Percentiles rank a stretch among this genome's conserved stretches.
Conservation (phyloP, 2,329 filamentous ascomycete genomes). For the Xylaria sp. region DNA sequence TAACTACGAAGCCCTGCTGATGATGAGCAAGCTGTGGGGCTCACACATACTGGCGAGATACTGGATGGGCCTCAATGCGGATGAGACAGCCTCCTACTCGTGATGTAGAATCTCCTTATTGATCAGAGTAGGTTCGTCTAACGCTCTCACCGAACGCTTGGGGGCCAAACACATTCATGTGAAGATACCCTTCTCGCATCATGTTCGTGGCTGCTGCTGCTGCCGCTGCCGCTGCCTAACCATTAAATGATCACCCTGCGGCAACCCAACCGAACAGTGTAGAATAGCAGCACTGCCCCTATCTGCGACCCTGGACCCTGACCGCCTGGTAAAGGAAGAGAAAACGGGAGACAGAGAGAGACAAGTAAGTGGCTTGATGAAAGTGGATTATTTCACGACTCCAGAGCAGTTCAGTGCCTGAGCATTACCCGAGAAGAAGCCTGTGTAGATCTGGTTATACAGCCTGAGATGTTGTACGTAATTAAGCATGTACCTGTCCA, state of each 20-base stretch:
- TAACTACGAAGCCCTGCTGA: not conserved
- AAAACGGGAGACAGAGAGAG: not conserved
- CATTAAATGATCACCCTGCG: constrained; percentile 6
- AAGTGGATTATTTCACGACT: constrained; percentile 1
- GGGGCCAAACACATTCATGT: constrained; percentile 16
- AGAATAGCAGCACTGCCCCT: constrained; percentile 3
- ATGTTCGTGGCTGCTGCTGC: not conserved
- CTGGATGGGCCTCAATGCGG: not conserved
- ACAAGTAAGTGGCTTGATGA: not conserved
- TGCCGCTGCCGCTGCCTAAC: constrained; percentile 16
- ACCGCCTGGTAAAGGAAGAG: not conserved
- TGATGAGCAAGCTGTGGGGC: constrained; percentile 15
- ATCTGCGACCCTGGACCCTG: not conserved
- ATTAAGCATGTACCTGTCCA: too few species aligned
- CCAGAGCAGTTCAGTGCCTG: constrained; percentile 5
- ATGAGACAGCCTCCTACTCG: constrained; percentile 35
- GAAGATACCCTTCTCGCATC: constrained; percentile 18
- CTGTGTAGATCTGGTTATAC: not conserved
- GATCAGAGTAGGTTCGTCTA: not conserved
- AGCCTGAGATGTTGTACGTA: not conserved
- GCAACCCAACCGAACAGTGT: not conserved
- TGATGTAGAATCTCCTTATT: constrained; percentile 14
- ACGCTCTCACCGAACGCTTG: constrained; percentile 21
- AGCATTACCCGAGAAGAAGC: not conserved
- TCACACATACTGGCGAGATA: constrained; percentile 12